Evolutionary conservation across 805 yeast species (phyloP).

Genomic region (Geotrichum ghanense): DNA sequence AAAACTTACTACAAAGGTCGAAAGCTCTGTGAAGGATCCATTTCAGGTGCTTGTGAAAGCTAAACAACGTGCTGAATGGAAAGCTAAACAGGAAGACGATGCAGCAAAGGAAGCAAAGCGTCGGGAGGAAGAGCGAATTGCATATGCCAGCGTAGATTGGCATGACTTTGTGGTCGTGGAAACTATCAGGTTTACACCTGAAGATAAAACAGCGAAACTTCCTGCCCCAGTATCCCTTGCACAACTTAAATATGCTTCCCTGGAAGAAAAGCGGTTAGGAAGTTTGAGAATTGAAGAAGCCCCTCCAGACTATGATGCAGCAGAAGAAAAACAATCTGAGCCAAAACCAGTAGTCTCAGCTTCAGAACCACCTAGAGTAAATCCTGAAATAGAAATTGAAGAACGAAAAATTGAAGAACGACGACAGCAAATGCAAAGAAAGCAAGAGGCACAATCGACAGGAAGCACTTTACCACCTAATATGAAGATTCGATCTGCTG

Average conservation of each 20-base stretch:
- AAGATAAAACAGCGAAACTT: constrained; percentile 35
- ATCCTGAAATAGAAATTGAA: constrained; percentile 9
- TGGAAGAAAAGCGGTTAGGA: constrained; percentile 37
- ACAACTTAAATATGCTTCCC: constrained; percentile 50
- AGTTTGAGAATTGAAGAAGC: constrained; percentile 31
- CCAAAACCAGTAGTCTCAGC: neutral
- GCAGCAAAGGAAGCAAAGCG: constrained; percentile 26
- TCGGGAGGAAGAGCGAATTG: constrained; percentile 34
- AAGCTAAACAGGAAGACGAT: constrained; percentile 27
- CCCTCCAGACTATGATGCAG: constrained; percentile 29
- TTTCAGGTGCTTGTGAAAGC: constrained; percentile 35
- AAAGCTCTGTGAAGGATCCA: constrained; percentile 23
- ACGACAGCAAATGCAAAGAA: constrained; percentile 11
- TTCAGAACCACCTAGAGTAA: constrained; percentile 3
- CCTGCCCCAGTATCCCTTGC: constrained; percentile 40
- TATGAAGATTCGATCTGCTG: constrained; percentile 60
- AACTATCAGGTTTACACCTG: constrained; percentile 51
- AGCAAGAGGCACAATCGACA: constrained; percentile 10
- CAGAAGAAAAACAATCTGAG: constrained; percentile 7
- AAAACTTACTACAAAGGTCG: constrained; percentile 15
- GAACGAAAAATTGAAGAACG: constrained; percentile 6
- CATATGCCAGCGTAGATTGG: constrained; percentile 80
- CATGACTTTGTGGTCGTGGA: constrained; percentile 65
- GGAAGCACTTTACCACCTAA: constrained; percentile 8
- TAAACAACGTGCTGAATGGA: constrained; percentile 45